Base-by-base conservation (phyloP, 176 grass and related monocot genomes). In the Bothriochloa decipiens region DNA sequence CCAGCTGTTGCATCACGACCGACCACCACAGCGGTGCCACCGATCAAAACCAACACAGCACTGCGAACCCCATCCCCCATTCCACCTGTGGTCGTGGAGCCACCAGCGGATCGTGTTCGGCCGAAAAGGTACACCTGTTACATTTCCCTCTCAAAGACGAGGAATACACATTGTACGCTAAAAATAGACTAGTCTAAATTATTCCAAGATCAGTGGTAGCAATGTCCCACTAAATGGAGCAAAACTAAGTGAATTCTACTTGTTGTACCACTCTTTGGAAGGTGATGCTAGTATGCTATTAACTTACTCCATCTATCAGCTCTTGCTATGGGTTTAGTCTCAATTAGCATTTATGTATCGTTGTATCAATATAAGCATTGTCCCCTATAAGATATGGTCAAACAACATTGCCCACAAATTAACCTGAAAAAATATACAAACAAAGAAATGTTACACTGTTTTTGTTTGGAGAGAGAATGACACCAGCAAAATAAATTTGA, bases 21-120 rank as follows among this genome's bases (percentile, higher is more conserved):
- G 2, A 88, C 81, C 0, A 58, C 91, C 46, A 90, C 97, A 27
- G 82, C 91, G 42, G 93, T 96, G 61, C 97, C 97, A 16, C 91
- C 97, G 6, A 99, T 91, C 83, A 96, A 92, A 93, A 82, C 97
- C 25, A 85, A 79, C 70, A 74, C 60, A 0, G 28, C 91, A 14
- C 41, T 91, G 73, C 76, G 89, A 82, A 96, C 88, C 2, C 90
- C 91, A 0, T 89, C 90, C 58, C 91, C 97, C 42, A 82, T 99
- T 39, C 93, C 89, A 11, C 77, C 88, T 41, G 86, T 96, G 74
- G 81, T 86, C 65, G 89, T 96, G 60, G 93, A 99, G 26, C 90
- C 85, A 79, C 86, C 97, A 81, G 41, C 35, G 63, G 89, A 87
- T 53, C 88, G 82, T 36, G 63, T 23, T 79, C 87, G 80, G 32